A percentile compares a stretch with the other conserved stretches of the same genome.
phyloP scores from a whole-genome alignment of 306 rosid species.

The Quercus cerris region DNA sequence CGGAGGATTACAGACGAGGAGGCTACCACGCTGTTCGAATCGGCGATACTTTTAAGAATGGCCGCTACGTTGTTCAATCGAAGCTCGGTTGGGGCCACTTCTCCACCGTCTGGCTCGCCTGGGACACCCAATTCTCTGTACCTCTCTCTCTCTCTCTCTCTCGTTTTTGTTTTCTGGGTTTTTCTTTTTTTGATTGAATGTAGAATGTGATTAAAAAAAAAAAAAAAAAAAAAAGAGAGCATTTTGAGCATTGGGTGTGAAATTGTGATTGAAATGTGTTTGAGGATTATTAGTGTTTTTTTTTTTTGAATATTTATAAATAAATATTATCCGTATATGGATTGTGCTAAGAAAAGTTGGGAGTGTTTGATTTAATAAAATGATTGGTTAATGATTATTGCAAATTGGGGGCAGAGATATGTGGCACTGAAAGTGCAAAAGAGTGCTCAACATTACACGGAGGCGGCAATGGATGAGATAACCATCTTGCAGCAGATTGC shows the following conservation, averaged over 20 bases:
- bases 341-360: background rate
- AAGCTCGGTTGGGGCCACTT: constrained; percentile 99
- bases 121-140: constrained; percentile 70
- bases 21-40: constrained; percentile 92
- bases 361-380: background rate
- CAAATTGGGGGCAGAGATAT: constrained; percentile 52
- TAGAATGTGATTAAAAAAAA: background rate
- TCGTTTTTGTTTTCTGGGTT: background rate
- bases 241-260: background rate
- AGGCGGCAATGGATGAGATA: constrained; percentile 97
- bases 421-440: constrained; percentile 96
- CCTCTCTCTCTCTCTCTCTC: constrained; percentile 13
- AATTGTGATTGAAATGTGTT: background rate
- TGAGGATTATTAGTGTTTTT: background rate
- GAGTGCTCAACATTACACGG: constrained; percentile 97
- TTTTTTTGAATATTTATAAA: background rate
- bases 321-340: background rate
- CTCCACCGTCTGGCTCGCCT: constrained; percentile 98
- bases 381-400: background rate
- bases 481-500: constrained; percentile 89
- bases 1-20: constrained; percentile 92
- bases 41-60: constrained; percentile 73
- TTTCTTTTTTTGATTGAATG: background rate
- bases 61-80: constrained; percentile 76
- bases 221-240: background rate